Conservation (phyloP, 108 stramenopile species). For the Licmophora abbreviata region DNA sequence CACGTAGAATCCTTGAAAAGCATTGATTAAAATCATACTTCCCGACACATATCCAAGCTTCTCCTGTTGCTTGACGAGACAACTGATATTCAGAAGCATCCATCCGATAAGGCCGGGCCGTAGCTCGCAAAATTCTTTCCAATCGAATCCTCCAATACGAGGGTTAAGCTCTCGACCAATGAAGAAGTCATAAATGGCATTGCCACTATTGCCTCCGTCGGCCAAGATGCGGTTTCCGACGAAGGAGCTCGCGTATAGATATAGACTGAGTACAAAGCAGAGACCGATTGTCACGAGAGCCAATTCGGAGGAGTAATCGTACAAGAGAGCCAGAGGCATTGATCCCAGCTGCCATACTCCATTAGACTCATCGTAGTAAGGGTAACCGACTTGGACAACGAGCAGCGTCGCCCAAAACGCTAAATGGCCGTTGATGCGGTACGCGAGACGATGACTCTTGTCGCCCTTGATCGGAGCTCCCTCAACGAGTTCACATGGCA, state of each 20-base stretch:
- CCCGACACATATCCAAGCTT: slow-evolving; percentile 68
- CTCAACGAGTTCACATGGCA: slow-evolving; percentile 74
- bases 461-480: slow-evolving; percentile 51
- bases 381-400: slow-evolving; percentile 36
- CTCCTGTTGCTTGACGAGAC: slow-evolving; percentile 72
- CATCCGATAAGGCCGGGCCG: slow-evolving; percentile 93
- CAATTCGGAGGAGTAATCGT: slow-evolving; percentile 60
- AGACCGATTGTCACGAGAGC: slow-evolving; percentile 59
- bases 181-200: slow-evolving; percentile 87
- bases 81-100: slow-evolving; percentile 83
- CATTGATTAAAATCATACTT: slow-evolving; percentile 84
- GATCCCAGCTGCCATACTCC: slow-evolving; percentile 24
- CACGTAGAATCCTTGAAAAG: slow-evolving; percentile 93
- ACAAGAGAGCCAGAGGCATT: slow-evolving; percentile 66
- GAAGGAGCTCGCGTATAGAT: slow-evolving; percentile 75
- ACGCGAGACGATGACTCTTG: slow-evolving; percentile 51
- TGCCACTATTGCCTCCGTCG: slow-evolving; percentile 78
- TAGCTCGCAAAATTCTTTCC: slow-evolving; percentile 97
- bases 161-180: slow-evolving; percentile 98
- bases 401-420: slow-evolving; percentile 87
- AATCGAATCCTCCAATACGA: slow-evolving; percentile 76
- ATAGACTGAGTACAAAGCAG: slow-evolving; percentile 45
- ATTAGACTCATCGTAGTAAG: slow-evolving; percentile 22
- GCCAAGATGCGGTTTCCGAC: slow-evolving; percentile 56
- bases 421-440: slow-evolving; percentile 91